These are phyloP conservation scores for Penicillium parvum DNA, from an alignment of 495 filamentous ascomycete species.

Conservation along the genomic window DNA sequence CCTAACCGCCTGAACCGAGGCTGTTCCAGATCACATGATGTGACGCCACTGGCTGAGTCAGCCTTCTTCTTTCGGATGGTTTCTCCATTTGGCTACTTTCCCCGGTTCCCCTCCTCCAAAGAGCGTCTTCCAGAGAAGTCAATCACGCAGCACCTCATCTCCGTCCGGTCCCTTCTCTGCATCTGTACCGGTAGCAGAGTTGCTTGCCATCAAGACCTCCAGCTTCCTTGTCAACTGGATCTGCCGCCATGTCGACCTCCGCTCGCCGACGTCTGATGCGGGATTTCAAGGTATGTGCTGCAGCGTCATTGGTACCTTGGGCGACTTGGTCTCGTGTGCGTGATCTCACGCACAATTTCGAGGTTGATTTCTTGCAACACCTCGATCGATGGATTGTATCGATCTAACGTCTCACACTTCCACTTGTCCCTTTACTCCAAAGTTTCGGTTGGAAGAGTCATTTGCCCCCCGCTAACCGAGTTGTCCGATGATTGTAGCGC, in stretches of 20 bases:
- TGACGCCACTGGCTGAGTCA: constrained; percentile 14
- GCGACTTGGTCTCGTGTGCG: not conserved
- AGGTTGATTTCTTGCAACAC: not conserved
- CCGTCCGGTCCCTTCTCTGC: constrained; percentile 2
- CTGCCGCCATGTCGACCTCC: constrained; percentile 75
- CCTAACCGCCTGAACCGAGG: constrained; percentile 30
- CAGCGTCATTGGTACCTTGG: constrained; percentile 4
- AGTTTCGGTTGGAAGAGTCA: not conserved
- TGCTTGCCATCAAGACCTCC: not conserved
- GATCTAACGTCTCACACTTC: not conserved
- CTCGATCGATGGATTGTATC: not conserved
- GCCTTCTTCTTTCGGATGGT: not conserved
- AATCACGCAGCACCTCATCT: constrained; percentile 2
- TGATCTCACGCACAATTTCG: not conserved
- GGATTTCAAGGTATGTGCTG: constrained; percentile 83
- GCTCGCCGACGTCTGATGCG: constrained; percentile 94
- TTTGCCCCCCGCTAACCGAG: constrained; percentile 18
- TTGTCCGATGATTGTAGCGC: constrained; percentile 52
- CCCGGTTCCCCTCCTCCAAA: constrained; percentile 18
- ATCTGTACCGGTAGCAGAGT: not conserved
- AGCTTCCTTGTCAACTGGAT: constrained; percentile 6
- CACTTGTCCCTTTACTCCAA: not conserved
- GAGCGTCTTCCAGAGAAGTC: constrained; percentile 10
- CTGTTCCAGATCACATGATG: constrained; percentile 20
- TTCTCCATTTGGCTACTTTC: constrained; percentile 22